phyloP scores from a whole-genome alignment of 2,329 filamentous ascomycete species.

The Nemania sp. region DNA sequence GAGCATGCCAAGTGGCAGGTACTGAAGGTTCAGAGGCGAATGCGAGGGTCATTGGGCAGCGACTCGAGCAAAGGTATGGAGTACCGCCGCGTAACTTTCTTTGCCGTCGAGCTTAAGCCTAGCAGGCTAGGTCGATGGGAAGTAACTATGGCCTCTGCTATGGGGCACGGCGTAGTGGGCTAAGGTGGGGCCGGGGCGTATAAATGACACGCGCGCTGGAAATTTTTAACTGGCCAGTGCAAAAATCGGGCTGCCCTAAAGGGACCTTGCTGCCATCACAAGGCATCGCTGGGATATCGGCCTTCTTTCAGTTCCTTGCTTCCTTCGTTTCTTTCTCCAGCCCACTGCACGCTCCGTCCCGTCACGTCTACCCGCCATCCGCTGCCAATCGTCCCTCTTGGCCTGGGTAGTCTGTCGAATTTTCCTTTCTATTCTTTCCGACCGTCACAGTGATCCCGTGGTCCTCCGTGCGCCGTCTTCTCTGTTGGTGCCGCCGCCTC shows the following conservation, averaged over 20 bases:
- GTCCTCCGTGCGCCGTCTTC: constrained; percentile 20
- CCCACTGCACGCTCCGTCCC: constrained; percentile 40
- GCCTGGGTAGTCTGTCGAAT: constrained; percentile 39
- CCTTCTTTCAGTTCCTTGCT: constrained; percentile 17
- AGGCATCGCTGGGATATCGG: not conserved
- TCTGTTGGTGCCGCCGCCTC: constrained; percentile 9
- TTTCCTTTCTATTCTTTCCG: constrained; percentile 36
- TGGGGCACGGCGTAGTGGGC: not conserved
- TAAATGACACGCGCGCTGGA: constrained; percentile 17
- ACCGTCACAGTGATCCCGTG: constrained; percentile 27
- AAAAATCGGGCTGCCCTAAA: not conserved
- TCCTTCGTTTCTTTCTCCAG: constrained; percentile 30
- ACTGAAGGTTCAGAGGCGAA: no score
- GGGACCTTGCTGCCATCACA: no score
- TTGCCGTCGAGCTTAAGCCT: no score
- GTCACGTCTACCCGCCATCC: constrained; percentile 39
- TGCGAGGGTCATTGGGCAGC: constrained; percentile 5
- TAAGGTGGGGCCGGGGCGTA: not conserved
- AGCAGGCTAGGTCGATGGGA: no score
- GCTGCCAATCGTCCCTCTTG: constrained; percentile 35
- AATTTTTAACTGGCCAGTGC: constrained; percentile 13
- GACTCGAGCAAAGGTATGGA: constrained; percentile 8
- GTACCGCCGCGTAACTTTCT: no score
- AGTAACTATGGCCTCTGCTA: no score
- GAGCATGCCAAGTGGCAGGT: no score